A percentile compares a stretch with the other conserved stretches of the same genome.
These are phyloP conservation scores for Populus deltoides DNA, from an alignment of 345 rosid genomes.

Conservation along the genomic window DNA sequence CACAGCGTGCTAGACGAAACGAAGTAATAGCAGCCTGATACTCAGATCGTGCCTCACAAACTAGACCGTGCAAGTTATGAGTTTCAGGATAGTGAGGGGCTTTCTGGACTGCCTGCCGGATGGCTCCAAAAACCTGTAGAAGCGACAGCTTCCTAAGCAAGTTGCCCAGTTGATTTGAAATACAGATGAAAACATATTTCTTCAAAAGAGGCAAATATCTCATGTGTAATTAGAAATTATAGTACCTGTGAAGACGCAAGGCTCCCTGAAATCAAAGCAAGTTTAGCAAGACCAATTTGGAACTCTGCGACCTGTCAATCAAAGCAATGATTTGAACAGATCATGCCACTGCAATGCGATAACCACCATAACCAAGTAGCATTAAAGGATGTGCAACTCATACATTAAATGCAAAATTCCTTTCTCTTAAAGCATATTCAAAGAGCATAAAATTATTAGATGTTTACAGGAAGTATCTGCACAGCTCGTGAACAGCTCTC, in stretches of 20 bases:
- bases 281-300: conserved; percentile 85
- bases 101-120: conserved; percentile 82
- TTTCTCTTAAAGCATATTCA: background rate
- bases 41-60: conserved; percentile 69
- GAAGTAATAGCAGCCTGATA: conserved; percentile 62
- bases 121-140: conserved; percentile 76
- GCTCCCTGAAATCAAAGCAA: conserved; percentile 64
- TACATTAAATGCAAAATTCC: background rate
- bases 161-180: background rate
- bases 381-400: background rate
- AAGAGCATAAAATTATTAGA: conserved; percentile 13
- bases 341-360: background rate
- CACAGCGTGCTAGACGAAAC: conserved; percentile 59
- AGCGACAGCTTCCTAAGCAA: background rate
- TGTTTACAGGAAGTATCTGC: conserved; percentile 75
- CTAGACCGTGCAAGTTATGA: conserved; percentile 81
- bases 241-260: conserved; percentile 81
- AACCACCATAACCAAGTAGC: background rate
- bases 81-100: conserved; percentile 78
- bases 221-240: background rate
- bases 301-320: conserved; percentile 79
- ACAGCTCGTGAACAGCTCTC: conserved; percentile 92
- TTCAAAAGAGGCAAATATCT: background rate
- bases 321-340: conserved; percentile 9
- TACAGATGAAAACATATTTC: background rate